These are phyloP conservation scores for Mrakia blollopis DNA, from an alignment of 768 basidiomycete species.

Conservation along the genomic window DNA sequence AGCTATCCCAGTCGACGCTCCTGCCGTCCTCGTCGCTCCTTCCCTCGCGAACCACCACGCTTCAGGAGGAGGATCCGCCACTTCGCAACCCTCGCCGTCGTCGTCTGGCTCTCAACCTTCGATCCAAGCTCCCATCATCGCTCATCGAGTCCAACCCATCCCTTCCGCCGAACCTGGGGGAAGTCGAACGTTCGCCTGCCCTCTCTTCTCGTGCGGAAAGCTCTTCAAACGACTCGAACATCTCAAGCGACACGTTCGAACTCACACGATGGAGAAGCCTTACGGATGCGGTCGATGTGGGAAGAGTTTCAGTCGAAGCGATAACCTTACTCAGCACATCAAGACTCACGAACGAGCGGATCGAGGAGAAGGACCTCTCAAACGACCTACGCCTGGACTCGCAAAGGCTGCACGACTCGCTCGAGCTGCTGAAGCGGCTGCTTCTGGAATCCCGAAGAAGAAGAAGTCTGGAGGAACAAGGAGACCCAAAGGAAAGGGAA, in stretches of 20 bases:
- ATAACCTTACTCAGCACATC: conserved; percentile 81
- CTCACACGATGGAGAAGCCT: conserved; percentile 84
- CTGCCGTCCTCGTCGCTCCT: background rate
- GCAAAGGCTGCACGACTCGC: background rate
- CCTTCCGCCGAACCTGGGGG: conserved; percentile 27
- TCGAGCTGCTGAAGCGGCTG: conserved; percentile 2
- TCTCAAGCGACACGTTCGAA: conserved; percentile 76
- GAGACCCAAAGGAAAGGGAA: background rate
- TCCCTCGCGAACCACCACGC: background rate
- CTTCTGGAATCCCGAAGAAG: conserved; percentile 13
- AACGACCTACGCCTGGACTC: conserved; percentile 1
- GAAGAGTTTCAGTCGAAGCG: conserved; percentile 80
- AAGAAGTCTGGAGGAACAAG: conserved; percentile 1
- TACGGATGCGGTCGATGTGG: conserved; percentile 68
- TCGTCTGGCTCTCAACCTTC: background rate
- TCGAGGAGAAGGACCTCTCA: conserved; percentile 26
- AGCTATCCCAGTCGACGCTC: conserved; percentile 3
- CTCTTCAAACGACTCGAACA: conserved; percentile 91
- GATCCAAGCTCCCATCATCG: conserved; percentile 20
- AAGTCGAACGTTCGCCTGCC: conserved; percentile 63
- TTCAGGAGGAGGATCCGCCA: background rate
- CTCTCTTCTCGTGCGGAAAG: conserved; percentile 73
- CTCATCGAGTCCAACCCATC: conserved; percentile 36
- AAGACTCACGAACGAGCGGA: conserved; percentile 64
- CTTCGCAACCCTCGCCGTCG: background rate